Base-by-base conservation (phyloP, 108 stramenopile genomes). In the Cafeteria roenbergensis region DNA sequence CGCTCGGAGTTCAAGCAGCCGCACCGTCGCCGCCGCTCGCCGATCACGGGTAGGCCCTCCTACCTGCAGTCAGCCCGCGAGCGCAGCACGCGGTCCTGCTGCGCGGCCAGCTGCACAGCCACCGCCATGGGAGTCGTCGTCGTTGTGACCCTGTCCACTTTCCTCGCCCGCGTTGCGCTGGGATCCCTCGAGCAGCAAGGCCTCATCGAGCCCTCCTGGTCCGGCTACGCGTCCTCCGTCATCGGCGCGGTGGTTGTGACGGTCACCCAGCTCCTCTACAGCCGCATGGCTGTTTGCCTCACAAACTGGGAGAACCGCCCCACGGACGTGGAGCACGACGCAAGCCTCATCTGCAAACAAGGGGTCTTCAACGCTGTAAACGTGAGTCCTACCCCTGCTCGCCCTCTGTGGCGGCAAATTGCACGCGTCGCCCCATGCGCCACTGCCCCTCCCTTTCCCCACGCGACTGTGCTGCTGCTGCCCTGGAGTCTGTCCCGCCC, bases 301-400 rank as follows among this genome's bases (percentile, higher is more conserved):
- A 77, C 70, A 14, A 25, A 0, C 27, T 27, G 62, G 35, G 76
- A 77, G 67, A 69, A 69, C 50, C 76, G 75, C 48, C 74, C 71
- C 48, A 77, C 76, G 0, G 71, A 71, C 0, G 73, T 71, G 21
- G 50, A 57, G 53, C 75, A 73, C 55, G 73, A 72, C 58, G 76
- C 75, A 36, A 48, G 59, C 25, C 66, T 77, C 27, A 74, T 73
- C 24, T 31, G 14, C 22, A 77, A 77, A 59, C 34, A 70, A 12
- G 75, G 75, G 58, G 35, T 51, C 60, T 77, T 77, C 72, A 71
- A 75, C 21, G 69, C 72, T 62, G 53, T 75, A 61, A 77, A 77
- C 74, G 62, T n/a, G n/a, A n/a, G n/a, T n/a, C n/a, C n/a, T n/a
- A n/a, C n/a, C n/a, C n/a, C n/a, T n/a, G n/a, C n/a, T n/a, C n/a